These are phyloP conservation scores for Pseudoturritis turrita DNA, from an alignment of 345 rosid genomes.

Conservation along the genomic window DNA sequence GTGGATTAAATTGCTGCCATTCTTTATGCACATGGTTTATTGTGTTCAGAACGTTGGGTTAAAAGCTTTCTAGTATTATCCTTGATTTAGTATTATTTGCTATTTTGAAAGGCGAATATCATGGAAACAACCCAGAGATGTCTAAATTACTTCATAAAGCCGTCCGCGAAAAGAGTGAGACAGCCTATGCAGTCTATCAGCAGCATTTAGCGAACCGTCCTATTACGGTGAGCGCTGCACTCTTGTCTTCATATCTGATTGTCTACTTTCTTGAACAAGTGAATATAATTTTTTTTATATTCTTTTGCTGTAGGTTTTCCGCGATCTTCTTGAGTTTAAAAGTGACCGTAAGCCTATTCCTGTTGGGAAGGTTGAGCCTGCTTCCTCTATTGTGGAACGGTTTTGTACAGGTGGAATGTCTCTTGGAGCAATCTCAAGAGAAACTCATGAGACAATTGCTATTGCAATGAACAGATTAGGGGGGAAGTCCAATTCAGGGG, in stretches of 20 bases:
- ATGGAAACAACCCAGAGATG: slow-evolving; percentile 99
- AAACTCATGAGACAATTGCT: slow-evolving; percentile 99
- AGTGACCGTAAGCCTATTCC: slow-evolving; percentile 86
- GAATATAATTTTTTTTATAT: neutral
- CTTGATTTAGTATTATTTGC: neutral
- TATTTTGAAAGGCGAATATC: slow-evolving; percentile 75
- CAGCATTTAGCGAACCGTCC: slow-evolving; percentile 97
- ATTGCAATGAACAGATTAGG: slow-evolving; percentile 96
- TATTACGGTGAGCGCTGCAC: slow-evolving; percentile 60
- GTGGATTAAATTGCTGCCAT: neutral
- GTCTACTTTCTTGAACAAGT: slow-evolving; percentile 6
- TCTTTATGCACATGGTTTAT: neutral
- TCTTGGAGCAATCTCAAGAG: slow-evolving; percentile 99
- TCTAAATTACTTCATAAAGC: slow-evolving; percentile 97
- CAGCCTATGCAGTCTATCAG: slow-evolving; percentile 88
- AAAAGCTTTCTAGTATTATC: neutral
- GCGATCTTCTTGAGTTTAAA: slow-evolving; percentile 94
- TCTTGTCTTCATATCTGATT: neutral
- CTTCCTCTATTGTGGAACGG: slow-evolving; percentile 72
- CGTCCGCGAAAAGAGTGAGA: slow-evolving; percentile 93
- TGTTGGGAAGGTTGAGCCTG: slow-evolving; percentile 94
- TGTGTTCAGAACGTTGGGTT: neutral
- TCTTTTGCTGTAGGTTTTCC: slow-evolving; percentile 65
- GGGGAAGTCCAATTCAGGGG: slow-evolving; percentile 97
- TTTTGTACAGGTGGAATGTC: slow-evolving; percentile 99